Base-by-base conservation (phyloP, 495 filamentous ascomycete genomes). In the Penicillium pulvis region DNA sequence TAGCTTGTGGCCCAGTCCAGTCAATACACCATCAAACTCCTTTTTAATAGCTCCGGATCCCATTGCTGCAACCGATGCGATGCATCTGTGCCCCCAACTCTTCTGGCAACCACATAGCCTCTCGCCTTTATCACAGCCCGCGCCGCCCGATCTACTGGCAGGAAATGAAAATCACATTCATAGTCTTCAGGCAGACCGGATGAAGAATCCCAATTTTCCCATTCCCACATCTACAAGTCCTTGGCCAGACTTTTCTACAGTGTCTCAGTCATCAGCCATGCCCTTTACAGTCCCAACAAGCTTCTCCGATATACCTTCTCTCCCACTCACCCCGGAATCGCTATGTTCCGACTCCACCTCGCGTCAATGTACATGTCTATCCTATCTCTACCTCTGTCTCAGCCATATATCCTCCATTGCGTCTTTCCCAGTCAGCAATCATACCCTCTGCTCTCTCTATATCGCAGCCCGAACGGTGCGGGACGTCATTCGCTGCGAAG, bases 381-480 rank as follows among this genome's bases (percentile, higher is more conserved):
- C 78, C 28, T 75, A 76, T 48, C 60, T 80, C 6, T 80, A 80
- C 49, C 69, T 80, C 17, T 75, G 71, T 23, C 74, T 80, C 57
- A 77, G 73, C 57, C 75, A 76, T 51, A 69, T 80, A 12, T 75
- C 75, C 39, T 76, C 74, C 23, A 62, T 78, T 10, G 65, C 70
- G 42, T 70, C 76, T 5, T 77, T 78, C 47, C 76, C 76, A 10
- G 62, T 79, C 59, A 74, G 67, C n/a, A 66, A 69, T 7, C 70
- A 78, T 59, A 79, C 85, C 9, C 67, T 89, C 53, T 75, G 71
- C 19, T 80, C 84, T 6, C 75, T 87, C 28, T 84, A 83, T n/a
- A 74, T 77, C 39, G 84, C 83, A 10, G 75, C 84, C 7, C 71
- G 72, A 55, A 79, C 80, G 7, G 85, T 85, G 1, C 79, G 82